Evolutionary conservation across 2,329 filamentous ascomycete genomes (phyloP).

Genomic region (Diplodia scrobiculata): DNA sequence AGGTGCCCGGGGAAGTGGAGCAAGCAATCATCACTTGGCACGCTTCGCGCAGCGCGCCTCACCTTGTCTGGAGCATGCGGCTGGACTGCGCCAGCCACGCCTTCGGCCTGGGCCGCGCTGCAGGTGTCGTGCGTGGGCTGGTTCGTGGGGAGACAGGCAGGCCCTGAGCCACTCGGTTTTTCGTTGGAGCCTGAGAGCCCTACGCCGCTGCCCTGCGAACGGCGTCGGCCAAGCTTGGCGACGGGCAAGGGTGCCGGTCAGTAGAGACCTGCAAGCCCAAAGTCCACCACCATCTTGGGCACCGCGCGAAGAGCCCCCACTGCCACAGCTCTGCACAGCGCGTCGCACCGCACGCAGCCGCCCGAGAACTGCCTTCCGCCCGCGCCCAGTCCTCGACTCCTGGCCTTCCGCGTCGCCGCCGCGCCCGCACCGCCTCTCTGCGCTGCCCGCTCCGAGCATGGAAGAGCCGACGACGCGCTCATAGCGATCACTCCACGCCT

Average conservation of each 20-base stretch:
- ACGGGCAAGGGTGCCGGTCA: conserved; percentile 10
- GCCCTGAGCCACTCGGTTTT: background rate
- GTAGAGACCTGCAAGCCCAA: conserved; percentile 15
- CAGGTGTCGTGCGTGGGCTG: background rate
- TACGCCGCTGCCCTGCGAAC: conserved; percentile 16
- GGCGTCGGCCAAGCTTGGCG: conserved; percentile 17
- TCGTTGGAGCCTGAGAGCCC: conserved; percentile 19
- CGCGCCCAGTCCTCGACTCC: conserved; percentile 18
- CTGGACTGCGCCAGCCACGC: background rate
- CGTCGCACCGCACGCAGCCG: conserved; percentile 14
- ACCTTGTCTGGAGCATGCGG: background rate
- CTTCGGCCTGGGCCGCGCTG: background rate
- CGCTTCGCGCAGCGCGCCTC: background rate
- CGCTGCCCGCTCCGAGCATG: conserved; percentile 27
- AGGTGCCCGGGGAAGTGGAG: background rate
- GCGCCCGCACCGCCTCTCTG: conserved; percentile 19
- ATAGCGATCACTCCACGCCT: conserved; percentile 39
- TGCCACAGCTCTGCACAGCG: background rate
- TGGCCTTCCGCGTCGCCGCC: conserved; percentile 23
- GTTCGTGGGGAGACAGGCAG: background rate
- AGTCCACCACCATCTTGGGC: conserved; percentile 19
- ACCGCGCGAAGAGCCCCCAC: conserved; percentile 9
- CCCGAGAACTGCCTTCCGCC: conserved; percentile 13
- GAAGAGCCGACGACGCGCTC: conserved; percentile 31
- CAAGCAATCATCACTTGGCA: background rate